Base-by-base conservation (phyloP, 2,329 filamentous ascomycete genomes). In the Ophiostoma perfectum region DNA sequence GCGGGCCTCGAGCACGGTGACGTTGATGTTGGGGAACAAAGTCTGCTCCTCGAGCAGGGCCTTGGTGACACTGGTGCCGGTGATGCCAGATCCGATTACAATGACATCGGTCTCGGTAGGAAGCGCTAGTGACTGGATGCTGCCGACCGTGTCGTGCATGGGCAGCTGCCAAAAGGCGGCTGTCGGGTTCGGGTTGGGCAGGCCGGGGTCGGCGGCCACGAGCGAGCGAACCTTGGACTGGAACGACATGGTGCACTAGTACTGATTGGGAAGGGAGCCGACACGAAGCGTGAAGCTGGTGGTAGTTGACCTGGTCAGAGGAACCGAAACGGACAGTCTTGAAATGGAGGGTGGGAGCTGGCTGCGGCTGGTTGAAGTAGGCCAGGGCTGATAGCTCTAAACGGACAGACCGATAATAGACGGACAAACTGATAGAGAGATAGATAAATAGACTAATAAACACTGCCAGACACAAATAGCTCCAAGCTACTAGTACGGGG, bases 11-110 rank as follows among this genome's bases (percentile, higher is more conserved):
- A 76, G 65, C 27, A 77, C 69, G 1, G 75, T 45, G 39, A 63
- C 60, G 2, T 63, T 41, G 60, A 42, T 8, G 39, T 9, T 9
- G 27, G 55, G 5, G 18, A 42, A 44, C 1, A 41, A 38, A 1
- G 67, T 45, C n/a, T 72, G 71, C 41, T 71, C 70, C 42, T 71
- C 68, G 6, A 77, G 72, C 1, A 80, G 71, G 6, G 75, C 73
- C 12, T 75, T 73, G 42, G 75, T 74, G 9, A 78, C 70, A 36
- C 74, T 74, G 12, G 73, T 74, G 12, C 76, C 78, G 0, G 78
- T 76, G n/a, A 63, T 63, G 39, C 60, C 78, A 3, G 77, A 78
- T 6, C 78, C 78, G 64, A 80, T 76, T n/a, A 79, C 74, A 14
- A 74, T 72, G 7, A 77, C 72, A 67, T 79, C 78, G 12, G 41